Evolutionary conservation across 2,329 filamentous ascomycete genomes (phyloP).

Genomic region (Colletotrichum siamense): DNA sequence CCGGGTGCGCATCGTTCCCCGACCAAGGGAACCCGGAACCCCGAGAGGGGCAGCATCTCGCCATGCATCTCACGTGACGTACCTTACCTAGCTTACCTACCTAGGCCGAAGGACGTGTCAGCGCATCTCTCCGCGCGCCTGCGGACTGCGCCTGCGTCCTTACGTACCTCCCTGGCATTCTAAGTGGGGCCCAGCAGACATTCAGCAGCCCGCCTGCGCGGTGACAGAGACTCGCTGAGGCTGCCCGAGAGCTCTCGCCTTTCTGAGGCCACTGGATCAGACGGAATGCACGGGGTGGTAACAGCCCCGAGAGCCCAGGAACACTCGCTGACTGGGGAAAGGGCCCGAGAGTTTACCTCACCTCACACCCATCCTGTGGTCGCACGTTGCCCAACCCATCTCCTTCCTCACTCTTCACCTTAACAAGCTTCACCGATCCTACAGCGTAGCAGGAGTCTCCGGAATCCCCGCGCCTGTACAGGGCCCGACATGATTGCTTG

Average conservation of each 20-base stretch:
- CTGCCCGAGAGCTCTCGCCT: neutral
- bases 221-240: neutral
- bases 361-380: neutral
- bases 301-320: neutral
- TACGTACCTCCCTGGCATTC: neutral
- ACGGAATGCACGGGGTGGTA: conserved; percentile 2
- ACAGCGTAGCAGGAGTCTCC: neutral
- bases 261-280: neutral
- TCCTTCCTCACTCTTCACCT: neutral
- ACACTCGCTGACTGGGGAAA: neutral
- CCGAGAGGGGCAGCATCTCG: neutral
- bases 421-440: neutral
- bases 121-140: neutral
- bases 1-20: neutral
- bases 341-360: neutral
- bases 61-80: neutral
- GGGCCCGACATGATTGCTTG: neutral
- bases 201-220: neutral
- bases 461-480: neutral
- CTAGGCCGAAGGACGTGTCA: neutral
- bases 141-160: neutral
- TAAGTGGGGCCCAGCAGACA: neutral
- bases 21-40: neutral
- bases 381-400: neutral
- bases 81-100: neutral